Conservation (phyloP, 768 basidiomycete species). For the Hypsizygus marmoreus region DNA sequence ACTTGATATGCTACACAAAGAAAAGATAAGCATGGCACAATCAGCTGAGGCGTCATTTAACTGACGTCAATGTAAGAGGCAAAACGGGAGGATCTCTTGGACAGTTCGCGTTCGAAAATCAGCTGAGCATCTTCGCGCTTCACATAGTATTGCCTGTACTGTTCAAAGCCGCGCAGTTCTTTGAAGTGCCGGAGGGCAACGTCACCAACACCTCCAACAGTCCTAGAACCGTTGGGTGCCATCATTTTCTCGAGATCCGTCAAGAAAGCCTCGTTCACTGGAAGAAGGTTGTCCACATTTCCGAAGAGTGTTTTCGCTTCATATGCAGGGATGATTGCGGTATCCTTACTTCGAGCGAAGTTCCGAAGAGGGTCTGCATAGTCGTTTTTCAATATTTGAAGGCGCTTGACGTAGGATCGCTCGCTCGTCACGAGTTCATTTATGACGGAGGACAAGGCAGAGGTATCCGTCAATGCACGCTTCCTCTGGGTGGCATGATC, state of each 20-base stretch:
- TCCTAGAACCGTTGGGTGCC: constrained; percentile 54
- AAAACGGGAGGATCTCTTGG: constrained; percentile 81
- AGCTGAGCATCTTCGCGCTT: constrained; percentile 92
- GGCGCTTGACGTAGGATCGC: constrained; percentile 81
- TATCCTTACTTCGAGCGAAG: constrained; percentile 83
- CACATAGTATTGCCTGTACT: constrained; percentile 88
- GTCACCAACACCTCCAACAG: constrained; percentile 75
- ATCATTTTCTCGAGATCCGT: constrained; percentile 80
- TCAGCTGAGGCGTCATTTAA: constrained; percentile 14
- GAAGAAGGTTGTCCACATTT: constrained; percentile 87
- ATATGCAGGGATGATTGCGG: constrained; percentile 84
- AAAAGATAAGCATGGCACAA: constrained; percentile 11
- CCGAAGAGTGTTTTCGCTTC: constrained; percentile 94
- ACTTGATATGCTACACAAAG: constrained; percentile 84
- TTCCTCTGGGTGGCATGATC: constrained; percentile 47
- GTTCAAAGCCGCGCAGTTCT: constrained; percentile 81
- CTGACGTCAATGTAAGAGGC: constrained; percentile 85
- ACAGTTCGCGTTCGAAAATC: constrained; percentile 83
- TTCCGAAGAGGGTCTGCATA: constrained; percentile 91
- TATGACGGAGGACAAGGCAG: constrained; percentile 71
- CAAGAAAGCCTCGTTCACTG: constrained; percentile 88
- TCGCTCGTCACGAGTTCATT: constrained; percentile 90
- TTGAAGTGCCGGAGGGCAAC: constrained; percentile 87
- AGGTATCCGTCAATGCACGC: constrained; percentile 63
- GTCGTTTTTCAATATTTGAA: constrained; percentile 79